Evolutionary conservation across 192 early-diverging fungal genomes (phyloP), one percentile per base, ranked within the genome.

Genomic region (Powellomyces hirtus): DNA sequence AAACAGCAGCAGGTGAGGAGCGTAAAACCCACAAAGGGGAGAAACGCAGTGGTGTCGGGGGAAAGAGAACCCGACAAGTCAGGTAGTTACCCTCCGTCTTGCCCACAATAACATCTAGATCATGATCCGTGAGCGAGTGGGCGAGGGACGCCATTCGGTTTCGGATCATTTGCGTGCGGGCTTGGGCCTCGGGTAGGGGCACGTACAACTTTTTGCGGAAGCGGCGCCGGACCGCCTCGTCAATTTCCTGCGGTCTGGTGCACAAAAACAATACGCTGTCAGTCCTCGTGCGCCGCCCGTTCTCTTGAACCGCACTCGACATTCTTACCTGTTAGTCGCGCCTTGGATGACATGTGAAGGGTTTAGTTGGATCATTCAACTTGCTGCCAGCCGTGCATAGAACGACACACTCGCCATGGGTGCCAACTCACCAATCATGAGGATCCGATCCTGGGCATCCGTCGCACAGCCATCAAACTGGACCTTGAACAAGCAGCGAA

Each of bases 231-330:
- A 93, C 94, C 16, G 95, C 95, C 68, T 97, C 94, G 66, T 97
- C 95, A 30, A 97, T 86, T 67, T 97, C 95, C 31, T 91, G 89
- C 34, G 95, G 95, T 42, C 90, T 73, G 38, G n/a, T 33, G 55
- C 29, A 18, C 18, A 35, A 26, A 2, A 57, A 4, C 55, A 4
- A 4, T 29, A 4, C 34, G 33, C 11, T 26, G 24, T 35, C 24
- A 33, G 34, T 35, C 33, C 27, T 18, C 55, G 16, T 24, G 36
- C 27, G 14, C 42, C 29, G 29, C 8, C n/a, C 26, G 22, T 8
- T 14, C 5, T 0, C 38, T 24, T 1, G 16, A 75, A 63, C 46
- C n/a, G n/a, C n/a, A n/a, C n/a, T n/a, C n/a, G 7, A 46, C 18
- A 75, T 14, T 14, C 59, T 29, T 22, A 72, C 82, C 88, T 74